Percentiles rank a stretch among this genome's conserved stretches.
phyloP scores from a whole-genome alignment of 768 basidiomycete species.

The Auriscalpium vulgare region DNA sequence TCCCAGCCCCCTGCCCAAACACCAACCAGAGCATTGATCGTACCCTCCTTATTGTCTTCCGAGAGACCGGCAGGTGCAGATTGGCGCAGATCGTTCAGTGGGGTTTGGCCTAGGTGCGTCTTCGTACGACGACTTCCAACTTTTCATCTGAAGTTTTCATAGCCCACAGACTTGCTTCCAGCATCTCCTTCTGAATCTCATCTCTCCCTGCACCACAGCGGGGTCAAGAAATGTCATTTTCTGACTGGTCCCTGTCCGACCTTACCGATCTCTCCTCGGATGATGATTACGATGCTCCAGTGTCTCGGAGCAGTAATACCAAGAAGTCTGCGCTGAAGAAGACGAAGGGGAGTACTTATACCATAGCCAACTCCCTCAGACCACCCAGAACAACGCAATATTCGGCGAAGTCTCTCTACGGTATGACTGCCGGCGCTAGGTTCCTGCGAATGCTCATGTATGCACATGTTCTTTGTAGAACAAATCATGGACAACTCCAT shows the following conservation, averaged over 20 bases:
- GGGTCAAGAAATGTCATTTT: constrained; percentile 12
- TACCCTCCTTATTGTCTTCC: no score
- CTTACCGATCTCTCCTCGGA: constrained; percentile 21
- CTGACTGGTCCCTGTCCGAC: constrained; percentile 21
- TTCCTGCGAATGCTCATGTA: background rate
- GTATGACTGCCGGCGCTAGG: constrained; percentile 12
- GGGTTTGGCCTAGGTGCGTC: no score
- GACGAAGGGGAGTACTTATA: constrained; percentile 3
- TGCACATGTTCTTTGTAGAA: constrained; percentile 30
- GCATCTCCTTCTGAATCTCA: background rate
- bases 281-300: constrained; percentile 16
- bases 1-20: no score
- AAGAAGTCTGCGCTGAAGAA: constrained; percentile 5
- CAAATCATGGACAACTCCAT: constrained; percentile 60
- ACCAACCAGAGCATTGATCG: no score
- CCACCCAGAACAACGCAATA: constrained; percentile 22
- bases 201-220: no score
- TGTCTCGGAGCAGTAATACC: background rate
- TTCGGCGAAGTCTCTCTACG: constrained; percentile 26
- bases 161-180: no score
- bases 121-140: no score
- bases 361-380: constrained; percentile 12
- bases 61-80: no score
- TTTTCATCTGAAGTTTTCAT: no score
- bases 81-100: no score